phyloP scores from a whole-genome alignment of 495 filamentous ascomycete species.

The Corynascus novoguineensis region DNA sequence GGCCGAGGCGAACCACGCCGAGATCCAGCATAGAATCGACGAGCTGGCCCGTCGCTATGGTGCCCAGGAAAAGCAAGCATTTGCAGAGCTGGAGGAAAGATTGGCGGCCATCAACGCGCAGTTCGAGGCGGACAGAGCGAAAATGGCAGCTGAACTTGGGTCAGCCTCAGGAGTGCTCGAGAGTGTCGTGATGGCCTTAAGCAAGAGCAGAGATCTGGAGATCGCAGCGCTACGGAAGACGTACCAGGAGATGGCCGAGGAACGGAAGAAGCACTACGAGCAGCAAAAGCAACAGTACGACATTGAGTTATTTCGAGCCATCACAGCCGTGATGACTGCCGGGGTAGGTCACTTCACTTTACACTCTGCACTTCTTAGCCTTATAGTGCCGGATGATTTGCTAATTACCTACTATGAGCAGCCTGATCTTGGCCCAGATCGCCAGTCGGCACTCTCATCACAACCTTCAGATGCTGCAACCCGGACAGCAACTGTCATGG shows the following conservation, averaged over 20 bases:
- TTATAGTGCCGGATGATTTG: not conserved
- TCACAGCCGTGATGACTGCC: not conserved
- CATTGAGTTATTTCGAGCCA: not conserved
- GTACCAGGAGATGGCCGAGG: not conserved
- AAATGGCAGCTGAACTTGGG: not conserved
- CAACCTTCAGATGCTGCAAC: not conserved
- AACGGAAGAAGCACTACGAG: not conserved
- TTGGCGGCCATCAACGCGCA: not conserved
- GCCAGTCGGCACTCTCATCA: not conserved
- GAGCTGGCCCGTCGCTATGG: not conserved
- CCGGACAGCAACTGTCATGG: too few species aligned
- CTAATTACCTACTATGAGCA: not conserved
- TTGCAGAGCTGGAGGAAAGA: not conserved
- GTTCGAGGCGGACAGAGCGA: not conserved
- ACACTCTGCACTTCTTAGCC: too few species aligned
- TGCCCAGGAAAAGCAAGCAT: not conserved
- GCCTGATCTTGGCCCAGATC: not conserved
- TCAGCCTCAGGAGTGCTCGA: not conserved
- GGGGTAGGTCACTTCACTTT: not conserved
- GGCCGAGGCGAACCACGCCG: conserved; percentile 2
- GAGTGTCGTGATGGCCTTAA: not conserved
- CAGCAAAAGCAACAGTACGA: not conserved
- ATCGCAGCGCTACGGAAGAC: not conserved
- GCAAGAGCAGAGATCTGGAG: not conserved
- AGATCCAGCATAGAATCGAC: not conserved